Conservation (phyloP, 352 stramenopile species). For the Phytophthora colocasiae region DNA sequence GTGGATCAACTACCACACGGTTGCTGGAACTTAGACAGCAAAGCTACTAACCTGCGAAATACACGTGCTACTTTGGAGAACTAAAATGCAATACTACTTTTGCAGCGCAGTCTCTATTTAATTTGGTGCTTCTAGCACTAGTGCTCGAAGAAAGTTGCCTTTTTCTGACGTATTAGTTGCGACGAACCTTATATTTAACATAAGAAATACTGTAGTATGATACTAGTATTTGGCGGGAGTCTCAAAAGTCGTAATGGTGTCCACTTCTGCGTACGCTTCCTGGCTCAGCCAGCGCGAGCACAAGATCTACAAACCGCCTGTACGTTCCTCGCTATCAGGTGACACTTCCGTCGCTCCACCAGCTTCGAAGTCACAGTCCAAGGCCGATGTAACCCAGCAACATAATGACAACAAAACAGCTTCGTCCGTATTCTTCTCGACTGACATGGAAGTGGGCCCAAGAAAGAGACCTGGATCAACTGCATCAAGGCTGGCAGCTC, state of each 20-base stretch:
- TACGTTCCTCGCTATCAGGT: background rate
- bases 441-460: background rate
- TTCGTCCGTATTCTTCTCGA: background rate
- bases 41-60: too few species aligned
- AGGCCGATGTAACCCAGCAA: background rate
- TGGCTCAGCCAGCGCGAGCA: slow-evolving; percentile 22
- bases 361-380: background rate
- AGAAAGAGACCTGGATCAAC: background rate
- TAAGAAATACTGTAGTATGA: too few species aligned
- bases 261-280: slow-evolving; percentile 2
- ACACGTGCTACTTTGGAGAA: too few species aligned
- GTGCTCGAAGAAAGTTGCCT: too few species aligned
- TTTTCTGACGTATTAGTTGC: too few species aligned
- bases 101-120: too few species aligned
- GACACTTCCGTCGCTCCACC: background rate
- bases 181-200: too few species aligned
- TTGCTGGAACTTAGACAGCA: slow-evolving; percentile 1
- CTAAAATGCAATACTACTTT: too few species aligned
- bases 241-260: background rate
- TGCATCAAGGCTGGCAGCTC: background rate
- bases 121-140: too few species aligned
- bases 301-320: background rate
- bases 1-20: slow-evolving; percentile 15
- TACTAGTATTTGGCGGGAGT: too few species aligned
- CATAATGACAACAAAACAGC: background rate